phyloP scores from a whole-genome alignment of 163 green algal species.

The Scenedesmus sp. region DNA sequence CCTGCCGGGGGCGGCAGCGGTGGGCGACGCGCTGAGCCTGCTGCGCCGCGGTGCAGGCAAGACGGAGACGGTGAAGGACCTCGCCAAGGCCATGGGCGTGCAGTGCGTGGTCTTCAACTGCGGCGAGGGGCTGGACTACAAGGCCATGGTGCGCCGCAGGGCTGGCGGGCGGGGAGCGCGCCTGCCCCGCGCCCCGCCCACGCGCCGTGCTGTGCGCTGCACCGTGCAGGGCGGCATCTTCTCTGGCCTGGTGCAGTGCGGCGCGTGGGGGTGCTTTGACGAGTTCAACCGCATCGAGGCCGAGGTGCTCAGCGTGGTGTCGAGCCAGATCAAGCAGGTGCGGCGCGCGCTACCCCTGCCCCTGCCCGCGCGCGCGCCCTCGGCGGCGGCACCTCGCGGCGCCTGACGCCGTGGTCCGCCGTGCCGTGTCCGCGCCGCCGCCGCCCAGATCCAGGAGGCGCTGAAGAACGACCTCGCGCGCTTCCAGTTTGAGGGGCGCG shows the following conservation, averaged over 20 bases:
- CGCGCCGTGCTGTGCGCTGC: no score
- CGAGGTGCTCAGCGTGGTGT: slow-evolving; percentile 79
- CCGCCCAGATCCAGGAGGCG: slow-evolving; percentile 78
- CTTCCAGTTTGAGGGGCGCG: slow-evolving; percentile 91
- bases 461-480: slow-evolving; percentile 82
- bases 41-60: slow-evolving; percentile 64
- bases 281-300: slow-evolving; percentile 95
- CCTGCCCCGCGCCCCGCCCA: no score
- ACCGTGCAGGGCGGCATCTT: slow-evolving; percentile 89
- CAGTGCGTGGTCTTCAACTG: slow-evolving; percentile 95
- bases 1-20: no score
- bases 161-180: no score
- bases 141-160: no score
- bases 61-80: slow-evolving; percentile 90
- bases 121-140: slow-evolving; percentile 91
- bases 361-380: no score
- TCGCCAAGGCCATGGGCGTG: slow-evolving; percentile 88
- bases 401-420: no score
- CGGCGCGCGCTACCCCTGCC: background rate
- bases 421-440: background rate
- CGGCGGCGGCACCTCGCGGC: no score
- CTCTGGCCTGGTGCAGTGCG: slow-evolving; percentile 85
- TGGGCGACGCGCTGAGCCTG: no score
- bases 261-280: slow-evolving; percentile 93
- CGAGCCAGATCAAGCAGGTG: slow-evolving; percentile 77